phyloP scores from a whole-genome alignment of 225 moss, liverwort and hornwort genomes.

The Lunularia cruciata region DNA sequence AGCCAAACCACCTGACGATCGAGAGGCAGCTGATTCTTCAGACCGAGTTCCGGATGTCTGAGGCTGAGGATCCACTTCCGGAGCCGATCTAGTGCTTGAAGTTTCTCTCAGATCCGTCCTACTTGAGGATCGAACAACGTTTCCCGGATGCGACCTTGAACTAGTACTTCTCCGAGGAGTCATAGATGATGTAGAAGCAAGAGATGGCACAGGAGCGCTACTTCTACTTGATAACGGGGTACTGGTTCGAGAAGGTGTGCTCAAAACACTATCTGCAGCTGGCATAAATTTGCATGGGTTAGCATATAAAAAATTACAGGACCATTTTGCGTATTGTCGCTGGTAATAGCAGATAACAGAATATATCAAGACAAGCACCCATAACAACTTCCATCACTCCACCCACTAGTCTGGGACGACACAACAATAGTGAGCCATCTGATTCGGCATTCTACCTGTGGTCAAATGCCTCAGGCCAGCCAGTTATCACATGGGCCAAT shows the following conservation, averaged over 20 bases:
- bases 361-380: too few relatives aligned
- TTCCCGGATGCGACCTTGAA: constrained; percentile 40
- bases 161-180: constrained; percentile 44
- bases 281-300: constrained; percentile 6
- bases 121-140: constrained; percentile 35
- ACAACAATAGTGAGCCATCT: too few relatives aligned
- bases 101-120: constrained; percentile 36
- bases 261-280: constrained; percentile 68
- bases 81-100: constrained; percentile 25
- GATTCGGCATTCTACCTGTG: too few relatives aligned
- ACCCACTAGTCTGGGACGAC: too few relatives aligned
- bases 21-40: constrained; percentile 59
- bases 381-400: too few relatives aligned
- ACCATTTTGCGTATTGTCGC: too few relatives aligned
- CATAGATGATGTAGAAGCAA: constrained; percentile 36
- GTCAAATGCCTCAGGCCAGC: too few relatives aligned
- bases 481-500: too few relatives aligned
- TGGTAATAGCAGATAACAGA: too few relatives aligned
- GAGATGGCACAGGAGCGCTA: constrained; percentile 46
- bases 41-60: constrained; percentile 33
- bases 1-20: constrained; percentile 57
- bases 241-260: constrained; percentile 49
- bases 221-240: constrained; percentile 54
- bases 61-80: constrained; percentile 34
- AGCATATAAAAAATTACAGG: too few relatives aligned